Evolutionary conservation across 805 yeast genomes (phyloP), one percentile per base, ranked within the genome.

Genomic region (Saccharomycopsis fibuligera): DNA sequence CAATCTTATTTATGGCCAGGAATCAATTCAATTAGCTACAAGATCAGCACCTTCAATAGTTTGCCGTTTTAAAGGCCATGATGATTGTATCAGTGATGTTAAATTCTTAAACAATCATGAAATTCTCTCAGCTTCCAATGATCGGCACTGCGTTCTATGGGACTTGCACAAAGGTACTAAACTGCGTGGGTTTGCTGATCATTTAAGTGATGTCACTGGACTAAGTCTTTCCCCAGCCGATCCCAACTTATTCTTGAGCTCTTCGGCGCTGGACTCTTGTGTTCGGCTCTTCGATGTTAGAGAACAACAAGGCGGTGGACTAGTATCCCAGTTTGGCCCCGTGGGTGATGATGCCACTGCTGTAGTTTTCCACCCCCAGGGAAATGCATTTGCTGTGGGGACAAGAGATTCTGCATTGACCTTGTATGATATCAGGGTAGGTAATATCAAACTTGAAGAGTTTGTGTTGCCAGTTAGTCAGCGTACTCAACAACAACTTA

Each of bases 61-160:
- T 14, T 49, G 53, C 27, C 50, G 55, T n/a, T 75, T 86, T 60
- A 82, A 84, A 60, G 93, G 93, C 1, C 96, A 90, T 64, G 73
- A 78, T 5, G 91, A 93, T 41, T 90, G 88, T 60, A 76, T 90
- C 4, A 79, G 91, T 0, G 87, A 81, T 55, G 72, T 86, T 53
- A 81, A 78, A 41, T 90, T 88, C 59, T 49, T 83, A n/a, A 68
- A 70, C 47, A 75, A 82, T 52, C 64, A 72, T 4, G 69, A 68
- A 25, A 61, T 87, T 0, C 58, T 88, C 16, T 85, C 95, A 0
- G 74, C 47, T 2, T 40, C 47, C 1, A 38, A 30, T 8, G 97
- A 89, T 62, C 76, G 81, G 81, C 78, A 91, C 0, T 76, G 87
- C 58, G 73, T 75, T 1, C 61, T 81, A 45, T 90, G 96, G 96